Evolutionary conservation across 164 flowering plant genomes (phyloP).

Genomic region (Magnolia changhungtana): DNA sequence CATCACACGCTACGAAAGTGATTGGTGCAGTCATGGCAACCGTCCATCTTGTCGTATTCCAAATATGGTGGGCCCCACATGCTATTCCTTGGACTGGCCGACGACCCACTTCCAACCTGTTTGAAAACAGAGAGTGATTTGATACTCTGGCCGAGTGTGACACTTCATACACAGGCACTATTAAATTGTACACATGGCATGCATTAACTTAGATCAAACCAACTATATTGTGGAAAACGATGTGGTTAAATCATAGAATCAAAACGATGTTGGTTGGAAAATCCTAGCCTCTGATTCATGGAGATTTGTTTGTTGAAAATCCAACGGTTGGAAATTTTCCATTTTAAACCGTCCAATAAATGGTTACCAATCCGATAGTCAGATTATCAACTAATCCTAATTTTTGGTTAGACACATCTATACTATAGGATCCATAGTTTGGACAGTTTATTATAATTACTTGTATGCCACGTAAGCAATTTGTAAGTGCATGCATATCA

Average conservation of each 20-base stretch:
- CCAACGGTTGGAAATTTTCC: too few relatives aligned
- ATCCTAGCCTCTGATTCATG: neutral
- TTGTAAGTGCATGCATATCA: too few relatives aligned
- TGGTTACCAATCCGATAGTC: too few relatives aligned
- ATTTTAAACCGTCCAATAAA: too few relatives aligned
- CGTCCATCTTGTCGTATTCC: slow-evolving; percentile 5
- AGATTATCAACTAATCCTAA: too few relatives aligned
- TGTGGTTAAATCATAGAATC: neutral
- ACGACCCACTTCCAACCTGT: slow-evolving; percentile 1
- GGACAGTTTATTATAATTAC: too few relatives aligned
- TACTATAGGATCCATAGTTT: too few relatives aligned
- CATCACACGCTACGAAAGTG: slow-evolving; percentile 1
- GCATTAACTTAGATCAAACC: neutral
- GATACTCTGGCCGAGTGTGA: neutral
- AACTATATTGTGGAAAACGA: neutral
- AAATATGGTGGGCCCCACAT: slow-evolving; percentile 3
- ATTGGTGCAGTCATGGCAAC: slow-evolving; percentile 5
- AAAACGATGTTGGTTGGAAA: too few relatives aligned
- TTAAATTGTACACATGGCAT: neutral
- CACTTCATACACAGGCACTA: neutral
- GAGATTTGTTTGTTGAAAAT: neutral
- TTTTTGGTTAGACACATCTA: too few relatives aligned
- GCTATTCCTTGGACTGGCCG: slow-evolving; percentile 4
- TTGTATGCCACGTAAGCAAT: too few relatives aligned
- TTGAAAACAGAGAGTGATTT: neutral